These are phyloP conservation scores for Tuber melanosporum DNA, from an alignment of 495 filamentous ascomycete species.

Conservation along the genomic window DNA sequence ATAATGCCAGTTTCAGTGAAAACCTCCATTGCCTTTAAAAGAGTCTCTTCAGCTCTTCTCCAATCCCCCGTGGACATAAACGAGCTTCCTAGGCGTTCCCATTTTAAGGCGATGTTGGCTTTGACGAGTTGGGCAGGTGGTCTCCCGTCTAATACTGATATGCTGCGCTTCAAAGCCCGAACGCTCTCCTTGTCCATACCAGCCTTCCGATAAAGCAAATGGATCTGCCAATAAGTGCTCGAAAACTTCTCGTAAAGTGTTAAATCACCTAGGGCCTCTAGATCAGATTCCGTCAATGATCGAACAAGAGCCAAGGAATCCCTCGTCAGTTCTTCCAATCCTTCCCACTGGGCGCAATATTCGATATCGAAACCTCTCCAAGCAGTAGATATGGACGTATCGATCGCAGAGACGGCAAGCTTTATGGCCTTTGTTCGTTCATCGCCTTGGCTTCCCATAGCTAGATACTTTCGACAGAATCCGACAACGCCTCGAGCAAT, in stretches of 20 bases:
- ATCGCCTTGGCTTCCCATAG: constrained; percentile 32
- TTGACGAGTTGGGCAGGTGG: constrained; percentile 24
- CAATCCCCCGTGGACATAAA: constrained; percentile 34
- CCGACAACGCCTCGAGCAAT: constrained; percentile 32
- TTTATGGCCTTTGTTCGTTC: constrained; percentile 26
- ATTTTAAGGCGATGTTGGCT: constrained; percentile 28
- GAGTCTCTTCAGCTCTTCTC: constrained; percentile 31
- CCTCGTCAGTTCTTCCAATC: constrained; percentile 22
- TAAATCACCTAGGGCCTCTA: constrained; percentile 11
- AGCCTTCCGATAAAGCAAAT: constrained; percentile 35
- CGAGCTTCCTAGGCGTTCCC: constrained; percentile 32
- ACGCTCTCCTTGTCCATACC: constrained; percentile 30
- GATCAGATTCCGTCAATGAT: constrained; percentile 23
- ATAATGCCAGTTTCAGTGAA: constrained; percentile 30
- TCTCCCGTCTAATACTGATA: constrained; percentile 27
- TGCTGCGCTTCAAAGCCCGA: constrained; percentile 28
- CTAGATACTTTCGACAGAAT: constrained; percentile 39
- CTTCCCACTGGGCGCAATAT: constrained; percentile 27
- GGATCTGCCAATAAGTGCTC: constrained; percentile 38
- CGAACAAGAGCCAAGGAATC: constrained; percentile 32
- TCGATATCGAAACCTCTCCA: constrained; percentile 32
- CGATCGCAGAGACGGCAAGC: constrained; percentile 33
- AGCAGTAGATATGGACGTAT: constrained; percentile 32
- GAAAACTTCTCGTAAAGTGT: constrained; percentile 39
- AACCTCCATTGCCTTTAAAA: constrained; percentile 28